Conservation (phyloP, 192 early-diverging fungal genomes). For the Backusella psychrophila region DNA sequence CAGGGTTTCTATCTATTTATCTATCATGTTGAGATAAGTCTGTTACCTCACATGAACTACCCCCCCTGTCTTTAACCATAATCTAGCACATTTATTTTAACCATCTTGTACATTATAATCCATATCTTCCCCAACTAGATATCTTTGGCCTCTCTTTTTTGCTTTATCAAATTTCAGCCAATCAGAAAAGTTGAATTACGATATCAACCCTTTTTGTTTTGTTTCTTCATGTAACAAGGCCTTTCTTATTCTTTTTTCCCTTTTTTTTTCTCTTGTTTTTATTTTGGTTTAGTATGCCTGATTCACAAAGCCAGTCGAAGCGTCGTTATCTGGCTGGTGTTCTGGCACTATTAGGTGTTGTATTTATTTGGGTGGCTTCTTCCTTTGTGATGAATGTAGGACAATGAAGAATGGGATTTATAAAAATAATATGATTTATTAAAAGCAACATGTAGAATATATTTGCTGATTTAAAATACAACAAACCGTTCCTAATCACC, state of each 20-base stretch:
- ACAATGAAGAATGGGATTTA: too few relatives aligned
- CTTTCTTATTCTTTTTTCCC: neutral
- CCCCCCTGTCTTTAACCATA: too few relatives aligned
- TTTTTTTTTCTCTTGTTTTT: neutral
- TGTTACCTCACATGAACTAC: neutral
- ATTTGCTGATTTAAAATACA: constrained; percentile 66
- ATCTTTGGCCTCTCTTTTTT: too few relatives aligned
- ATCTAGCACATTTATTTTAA: too few relatives aligned
- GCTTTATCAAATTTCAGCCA: neutral
- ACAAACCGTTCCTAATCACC: constrained; percentile 76
- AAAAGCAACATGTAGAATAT: constrained; percentile 46
- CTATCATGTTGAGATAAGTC: neutral
- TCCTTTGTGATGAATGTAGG: constrained; percentile 73
- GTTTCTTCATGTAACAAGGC: neutral
- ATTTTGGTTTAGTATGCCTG: constrained; percentile 6
- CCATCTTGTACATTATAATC: too few relatives aligned
- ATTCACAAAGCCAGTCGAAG: neutral
- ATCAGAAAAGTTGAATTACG: neutral
- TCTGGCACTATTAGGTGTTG: constrained; percentile 63
- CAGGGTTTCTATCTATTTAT: neutral
- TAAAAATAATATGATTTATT: too few relatives aligned
- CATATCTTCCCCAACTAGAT: too few relatives aligned
- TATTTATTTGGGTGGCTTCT: constrained; percentile 76
- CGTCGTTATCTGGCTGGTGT: constrained; percentile 61
- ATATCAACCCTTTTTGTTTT: neutral